phyloP scores from a whole-genome alignment of 371 early-diverging fungal genomes.

The Lichtheimia corymbifera region DNA sequence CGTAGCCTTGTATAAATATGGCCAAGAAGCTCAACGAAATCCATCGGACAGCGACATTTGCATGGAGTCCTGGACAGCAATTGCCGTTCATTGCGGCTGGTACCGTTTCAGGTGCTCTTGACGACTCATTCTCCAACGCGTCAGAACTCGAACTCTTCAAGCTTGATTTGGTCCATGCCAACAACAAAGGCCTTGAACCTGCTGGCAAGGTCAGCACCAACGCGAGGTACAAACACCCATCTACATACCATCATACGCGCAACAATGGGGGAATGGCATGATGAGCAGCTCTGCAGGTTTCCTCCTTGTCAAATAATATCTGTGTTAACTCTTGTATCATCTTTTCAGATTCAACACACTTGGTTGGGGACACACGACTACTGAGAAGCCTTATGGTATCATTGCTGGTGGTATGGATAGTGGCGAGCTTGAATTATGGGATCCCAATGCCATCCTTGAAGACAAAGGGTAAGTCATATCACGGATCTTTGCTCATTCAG shows the following conservation, averaged over 20 bases:
- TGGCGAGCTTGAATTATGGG: slow-evolving; percentile 90
- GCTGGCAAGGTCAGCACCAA: slow-evolving; percentile 63
- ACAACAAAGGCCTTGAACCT: slow-evolving; percentile 38
- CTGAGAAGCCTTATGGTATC: slow-evolving; percentile 72
- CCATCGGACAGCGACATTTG: slow-evolving; percentile 79
- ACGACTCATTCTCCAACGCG: slow-evolving; percentile 91
- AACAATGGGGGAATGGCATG: too few species aligned
- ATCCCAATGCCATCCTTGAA: slow-evolving; percentile 75
- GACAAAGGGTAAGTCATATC: slow-evolving; percentile 47
- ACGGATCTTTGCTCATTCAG: not conserved
- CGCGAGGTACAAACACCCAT: slow-evolving; percentile 56
- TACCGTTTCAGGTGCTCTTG: slow-evolving; percentile 95
- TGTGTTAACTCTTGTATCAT: not conserved
- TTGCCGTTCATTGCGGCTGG: slow-evolving; percentile 85
- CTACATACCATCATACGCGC: too few species aligned
- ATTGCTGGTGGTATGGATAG: slow-evolving; percentile 96
- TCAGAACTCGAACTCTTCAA: slow-evolving; percentile 91
- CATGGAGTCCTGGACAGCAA: slow-evolving; percentile 82
- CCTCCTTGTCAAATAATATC: too few species aligned
- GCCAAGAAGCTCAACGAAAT: slow-evolving; percentile 68
- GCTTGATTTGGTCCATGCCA: slow-evolving; percentile 63
- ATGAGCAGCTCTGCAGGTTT: too few species aligned
- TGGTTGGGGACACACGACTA: slow-evolving; percentile 74
- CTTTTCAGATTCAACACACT: slow-evolving; percentile 72
- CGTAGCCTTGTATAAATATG: slow-evolving; percentile 22